Evolutionary conservation across 306 rosid species (phyloP), one percentile per base, ranked within the genome.

Genomic region (Corylus americana): DNA sequence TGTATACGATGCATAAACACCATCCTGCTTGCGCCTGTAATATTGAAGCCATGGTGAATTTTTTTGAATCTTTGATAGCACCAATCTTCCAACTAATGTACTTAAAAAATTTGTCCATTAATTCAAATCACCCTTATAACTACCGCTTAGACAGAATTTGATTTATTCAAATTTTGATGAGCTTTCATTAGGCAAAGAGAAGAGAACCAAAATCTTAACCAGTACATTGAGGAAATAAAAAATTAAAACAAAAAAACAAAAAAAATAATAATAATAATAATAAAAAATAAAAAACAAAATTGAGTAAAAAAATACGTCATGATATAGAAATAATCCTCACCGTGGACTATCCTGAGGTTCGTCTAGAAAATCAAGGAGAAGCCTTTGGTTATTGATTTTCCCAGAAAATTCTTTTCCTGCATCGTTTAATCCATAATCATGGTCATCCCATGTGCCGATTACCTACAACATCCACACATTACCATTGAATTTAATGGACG

Each of bases 381-480:
- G 91, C 86, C 79, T 85, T 79, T 93, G 97, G 83, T 91, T 91
- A 48, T 85, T 81, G 67, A 48, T 18, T 87, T 91, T 93, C 72
- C 77, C 74, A 5, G 35, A 35, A 87, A 93, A 87, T 79, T 93
- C 96, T 85, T 91, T 93, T 70, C 94, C 97, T 55, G 92, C 96
- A 80, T 91, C 86, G 74, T 91, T 93, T 78, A 93, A 84, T 82
- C 97, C 97, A 81, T 91, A 91, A 86, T 93, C 97, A 57, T 91
- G 97, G 80, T 93, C 96, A 84, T 93, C 97, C 97, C 97, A 93
- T 49, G 92, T 90, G 58, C 97, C 97, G 78, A 93, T 82, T 77
- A 92, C 93, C 94, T 92, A 83, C 69, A 76, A 57, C 79, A 86
- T 81, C 66, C 59, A 79, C 75, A 80, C 45, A 72, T 59, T 58